phyloP scores from a whole-genome alignment of 2,329 filamentous ascomycete species.

The Epichloe brachyelytri region DNA sequence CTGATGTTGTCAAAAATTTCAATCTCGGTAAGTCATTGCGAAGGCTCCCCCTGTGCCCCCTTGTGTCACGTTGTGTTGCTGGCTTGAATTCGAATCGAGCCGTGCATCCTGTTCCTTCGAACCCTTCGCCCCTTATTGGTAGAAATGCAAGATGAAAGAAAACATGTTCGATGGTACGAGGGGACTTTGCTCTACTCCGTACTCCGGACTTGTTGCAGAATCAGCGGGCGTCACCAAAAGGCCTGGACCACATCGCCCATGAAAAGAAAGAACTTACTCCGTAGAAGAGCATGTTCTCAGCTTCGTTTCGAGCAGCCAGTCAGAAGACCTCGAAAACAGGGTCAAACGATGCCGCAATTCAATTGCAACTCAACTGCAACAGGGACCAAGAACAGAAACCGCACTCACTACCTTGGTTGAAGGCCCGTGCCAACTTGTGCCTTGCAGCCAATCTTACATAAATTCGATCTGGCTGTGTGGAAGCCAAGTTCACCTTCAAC shows the following conservation, averaged over 20 bases:
- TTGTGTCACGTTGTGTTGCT: too few species aligned
- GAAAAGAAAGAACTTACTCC: background rate
- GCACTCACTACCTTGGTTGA: background rate
- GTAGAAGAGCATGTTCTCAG: too few species aligned
- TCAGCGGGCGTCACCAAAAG: background rate
- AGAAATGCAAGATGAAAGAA: too few species aligned
- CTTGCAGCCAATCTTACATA: background rate
- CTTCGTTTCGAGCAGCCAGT: background rate
- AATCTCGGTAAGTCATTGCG: background rate
- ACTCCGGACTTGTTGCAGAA: background rate
- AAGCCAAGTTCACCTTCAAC: background rate
- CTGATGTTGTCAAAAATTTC: background rate
- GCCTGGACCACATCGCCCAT: background rate
- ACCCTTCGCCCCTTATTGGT: too few species aligned
- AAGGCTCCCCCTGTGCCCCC: background rate
- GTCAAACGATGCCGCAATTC: background rate
- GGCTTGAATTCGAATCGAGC: too few species aligned
- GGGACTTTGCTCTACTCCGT: background rate
- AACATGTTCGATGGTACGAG: background rate
- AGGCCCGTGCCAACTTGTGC: background rate
- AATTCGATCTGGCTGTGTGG: background rate
- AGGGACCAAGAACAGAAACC: background rate
- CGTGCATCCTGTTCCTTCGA: too few species aligned
- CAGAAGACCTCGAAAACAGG: background rate
- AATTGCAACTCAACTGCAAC: background rate